Conservation (phyloP, 129 eudicot genomes). For the Scalesia atractyloides region DNA sequence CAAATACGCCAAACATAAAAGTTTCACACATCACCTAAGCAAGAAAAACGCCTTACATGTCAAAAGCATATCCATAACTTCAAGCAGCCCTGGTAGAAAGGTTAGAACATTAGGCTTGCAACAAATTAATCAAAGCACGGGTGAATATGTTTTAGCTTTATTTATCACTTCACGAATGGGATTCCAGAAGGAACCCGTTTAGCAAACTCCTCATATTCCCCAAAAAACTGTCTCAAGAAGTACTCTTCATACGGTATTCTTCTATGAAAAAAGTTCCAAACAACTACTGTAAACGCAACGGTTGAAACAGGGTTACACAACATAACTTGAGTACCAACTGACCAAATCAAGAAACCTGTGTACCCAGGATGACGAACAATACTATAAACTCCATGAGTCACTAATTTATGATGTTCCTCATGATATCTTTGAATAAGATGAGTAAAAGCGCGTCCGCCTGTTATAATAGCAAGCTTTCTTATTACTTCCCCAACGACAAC, state of each 20-base stretch:
- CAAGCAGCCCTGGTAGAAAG: slow-evolving; percentile 17
- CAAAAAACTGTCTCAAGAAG: slow-evolving; percentile 80
- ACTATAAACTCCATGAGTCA: slow-evolving; percentile 77
- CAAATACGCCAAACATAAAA: slow-evolving; percentile 14
- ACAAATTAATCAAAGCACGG: background rate
- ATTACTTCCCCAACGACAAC: slow-evolving; percentile 77
- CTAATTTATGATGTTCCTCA: slow-evolving; percentile 71
- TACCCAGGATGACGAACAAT: slow-evolving; percentile 89
- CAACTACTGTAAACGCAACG: slow-evolving; percentile 62
- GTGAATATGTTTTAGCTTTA: slow-evolving; percentile 5
- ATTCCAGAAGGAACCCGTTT: slow-evolving; percentile 70
- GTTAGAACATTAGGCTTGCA: slow-evolving; percentile 3
- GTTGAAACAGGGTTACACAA: slow-evolving; percentile 77
- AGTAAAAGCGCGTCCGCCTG: slow-evolving; percentile 95
- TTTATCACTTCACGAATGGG: slow-evolving; percentile 72
- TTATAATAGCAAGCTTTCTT: slow-evolving; percentile 80
- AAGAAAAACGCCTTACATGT: slow-evolving; percentile 17
- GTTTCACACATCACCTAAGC: slow-evolving; percentile 18
- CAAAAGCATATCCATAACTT: slow-evolving; percentile 17
- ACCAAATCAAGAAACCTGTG: slow-evolving; percentile 91
- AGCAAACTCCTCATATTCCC: slow-evolving; percentile 73
- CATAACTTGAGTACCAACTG: slow-evolving; percentile 92
- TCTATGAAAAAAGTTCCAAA: slow-evolving; percentile 69
- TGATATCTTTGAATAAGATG: slow-evolving; percentile 75
- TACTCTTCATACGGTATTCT: slow-evolving; percentile 93